Conservation (phyloP, 208 protist genomes). For the Acanthamoeba sp. region DNA sequence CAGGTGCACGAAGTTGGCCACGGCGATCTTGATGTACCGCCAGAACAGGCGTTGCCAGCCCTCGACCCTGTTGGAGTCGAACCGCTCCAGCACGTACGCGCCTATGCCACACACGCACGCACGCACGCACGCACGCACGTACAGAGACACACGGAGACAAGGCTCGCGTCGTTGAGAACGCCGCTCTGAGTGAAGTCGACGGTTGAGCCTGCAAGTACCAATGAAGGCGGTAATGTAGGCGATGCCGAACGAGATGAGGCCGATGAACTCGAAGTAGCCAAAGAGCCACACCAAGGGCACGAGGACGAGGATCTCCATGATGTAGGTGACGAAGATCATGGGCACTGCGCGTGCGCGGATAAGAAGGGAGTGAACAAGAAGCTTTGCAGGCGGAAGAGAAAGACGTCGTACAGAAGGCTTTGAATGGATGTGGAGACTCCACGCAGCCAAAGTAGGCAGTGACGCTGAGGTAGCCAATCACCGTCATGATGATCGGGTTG, state of each 20-base stretch:
- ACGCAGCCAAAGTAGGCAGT: slow-evolving; percentile 20
- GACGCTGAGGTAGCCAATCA: slow-evolving; percentile 47
- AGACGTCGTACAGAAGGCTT: background rate
- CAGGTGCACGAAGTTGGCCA: slow-evolving; percentile 24
- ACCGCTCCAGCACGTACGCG: background rate
- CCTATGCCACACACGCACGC: background rate
- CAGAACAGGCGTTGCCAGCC: background rate
- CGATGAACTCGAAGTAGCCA: slow-evolving; percentile 66
- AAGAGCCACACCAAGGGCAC: slow-evolving; percentile 8
- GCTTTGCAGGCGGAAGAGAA: background rate
- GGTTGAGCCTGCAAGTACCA: slow-evolving; percentile 1
- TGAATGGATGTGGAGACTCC: background rate
- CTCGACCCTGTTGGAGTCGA: background rate
- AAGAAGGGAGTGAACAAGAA: background rate
- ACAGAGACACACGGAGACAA: background rate
- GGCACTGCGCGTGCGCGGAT: background rate
- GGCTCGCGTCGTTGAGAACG: too few species aligned
- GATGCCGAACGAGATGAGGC: slow-evolving; percentile 33
- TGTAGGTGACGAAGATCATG: slow-evolving; percentile 1
- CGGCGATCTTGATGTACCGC: slow-evolving; percentile 34
- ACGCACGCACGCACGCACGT: background rate
- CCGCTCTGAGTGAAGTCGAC: too few species aligned
- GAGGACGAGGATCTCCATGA: background rate
- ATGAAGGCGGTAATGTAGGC: slow-evolving; percentile 37
- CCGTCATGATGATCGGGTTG: slow-evolving; percentile 55